These are phyloP conservation scores for Eleusine indica DNA, from an alignment of 176 grass and related monocot species.

Conservation along the genomic window DNA sequence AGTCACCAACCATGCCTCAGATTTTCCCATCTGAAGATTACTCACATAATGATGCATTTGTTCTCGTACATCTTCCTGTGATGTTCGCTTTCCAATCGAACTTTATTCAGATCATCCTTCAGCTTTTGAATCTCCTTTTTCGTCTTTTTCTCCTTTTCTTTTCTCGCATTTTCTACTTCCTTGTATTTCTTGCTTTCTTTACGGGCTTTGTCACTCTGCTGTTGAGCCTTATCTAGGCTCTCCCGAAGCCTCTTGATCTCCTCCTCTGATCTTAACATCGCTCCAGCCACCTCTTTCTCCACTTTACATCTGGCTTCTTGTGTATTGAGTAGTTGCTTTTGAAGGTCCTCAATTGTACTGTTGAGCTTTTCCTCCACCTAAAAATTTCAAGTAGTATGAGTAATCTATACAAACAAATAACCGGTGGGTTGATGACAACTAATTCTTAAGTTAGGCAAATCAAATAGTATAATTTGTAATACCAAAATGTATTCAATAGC, in stretches of 20 bases:
- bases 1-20: background rate
- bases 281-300: background rate
- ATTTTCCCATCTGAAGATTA: background rate
- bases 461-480: background rate
- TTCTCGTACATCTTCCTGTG: background rate
- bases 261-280: conserved; percentile 27
- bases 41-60: conserved; percentile 52
- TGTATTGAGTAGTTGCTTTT: conserved; percentile 55
- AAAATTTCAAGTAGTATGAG: background rate
- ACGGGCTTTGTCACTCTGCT: conserved; percentile 30
- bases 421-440: background rate
- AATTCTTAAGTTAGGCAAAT: background rate
- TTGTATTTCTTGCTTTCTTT: background rate
- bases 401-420: background rate
- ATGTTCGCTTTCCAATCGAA: background rate
- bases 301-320: conserved; percentile 25
- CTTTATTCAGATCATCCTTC: background rate
- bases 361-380: conserved; percentile 49
- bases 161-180: background rate
- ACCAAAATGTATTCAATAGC: background rate
- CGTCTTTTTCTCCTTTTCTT: background rate
- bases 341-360: conserved; percentile 35
- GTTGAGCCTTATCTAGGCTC: conserved; percentile 43
- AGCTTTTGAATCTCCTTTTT: background rate
- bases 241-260: conserved; percentile 44